Evolutionary conservation across 768 basidiomycete genomes (phyloP).

Genomic region (Suillus fuscotomentosus): DNA sequence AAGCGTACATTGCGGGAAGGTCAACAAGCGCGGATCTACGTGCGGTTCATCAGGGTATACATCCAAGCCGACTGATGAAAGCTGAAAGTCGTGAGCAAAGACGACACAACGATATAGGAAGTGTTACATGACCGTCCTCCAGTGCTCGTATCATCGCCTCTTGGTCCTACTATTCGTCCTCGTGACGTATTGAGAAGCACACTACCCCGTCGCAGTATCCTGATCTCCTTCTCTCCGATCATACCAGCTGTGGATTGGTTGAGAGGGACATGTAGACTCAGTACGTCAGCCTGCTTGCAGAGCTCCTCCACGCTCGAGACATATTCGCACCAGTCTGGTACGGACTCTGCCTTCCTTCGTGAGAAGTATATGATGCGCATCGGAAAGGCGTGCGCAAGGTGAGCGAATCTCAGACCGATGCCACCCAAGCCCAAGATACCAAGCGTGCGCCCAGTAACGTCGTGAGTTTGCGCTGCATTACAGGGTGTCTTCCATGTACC

Average conservation of each 20-base stretch:
- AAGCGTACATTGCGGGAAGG: conserved; percentile 73
- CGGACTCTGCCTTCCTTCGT: neutral
- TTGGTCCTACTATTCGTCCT: conserved; percentile 84
- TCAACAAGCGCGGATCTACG: conserved; percentile 69
- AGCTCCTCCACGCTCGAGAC: conserved; percentile 31
- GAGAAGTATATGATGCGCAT: conserved; percentile 86
- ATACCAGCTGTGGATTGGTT: conserved; percentile 65
- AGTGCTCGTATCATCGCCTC: conserved; percentile 80
- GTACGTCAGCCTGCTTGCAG: conserved; percentile 68
- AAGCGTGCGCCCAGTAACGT: conserved; percentile 62
- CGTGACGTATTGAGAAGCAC: conserved; percentile 82
- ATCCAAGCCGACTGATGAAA: conserved; percentile 77
- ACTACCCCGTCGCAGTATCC: conserved; percentile 66
- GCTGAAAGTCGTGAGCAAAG: conserved; percentile 37
- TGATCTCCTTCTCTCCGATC: conserved; percentile 71
- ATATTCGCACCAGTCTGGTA: neutral
- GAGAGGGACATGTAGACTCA: conserved; percentile 82
- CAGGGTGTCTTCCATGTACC: conserved; percentile 58
- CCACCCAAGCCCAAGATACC: conserved; percentile 72
- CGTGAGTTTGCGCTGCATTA: conserved; percentile 46
- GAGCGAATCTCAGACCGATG: conserved; percentile 63
- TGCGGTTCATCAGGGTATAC: conserved; percentile 80
- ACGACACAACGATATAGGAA: conserved; percentile 26
- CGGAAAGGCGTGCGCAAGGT: conserved; percentile 71
- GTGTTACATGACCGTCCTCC: conserved; percentile 76